phyloP scores from a whole-genome alignment of 257 asterid species.

The Solanum habrochaites region DNA sequence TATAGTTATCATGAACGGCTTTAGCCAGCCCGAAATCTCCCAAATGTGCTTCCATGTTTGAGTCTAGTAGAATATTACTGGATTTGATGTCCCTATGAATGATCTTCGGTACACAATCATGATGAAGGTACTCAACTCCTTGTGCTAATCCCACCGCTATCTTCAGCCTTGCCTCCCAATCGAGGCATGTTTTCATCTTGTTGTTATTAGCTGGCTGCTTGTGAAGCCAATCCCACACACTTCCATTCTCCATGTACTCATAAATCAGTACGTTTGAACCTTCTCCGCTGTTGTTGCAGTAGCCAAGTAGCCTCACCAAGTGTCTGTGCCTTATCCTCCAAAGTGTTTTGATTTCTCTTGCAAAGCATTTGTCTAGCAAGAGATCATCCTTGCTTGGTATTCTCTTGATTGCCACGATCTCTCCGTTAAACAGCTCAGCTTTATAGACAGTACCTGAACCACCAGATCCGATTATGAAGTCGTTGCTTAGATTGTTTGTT shows the following conservation, averaged over 20 bases:
- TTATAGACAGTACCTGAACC: slow-evolving; percentile 77
- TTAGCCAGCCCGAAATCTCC: slow-evolving; percentile 96
- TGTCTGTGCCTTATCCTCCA: slow-evolving; percentile 87
- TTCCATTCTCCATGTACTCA: slow-evolving; percentile 93
- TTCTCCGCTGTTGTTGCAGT: slow-evolving; percentile 52
- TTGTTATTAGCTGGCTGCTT: slow-evolving; percentile 27
- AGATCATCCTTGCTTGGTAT: slow-evolving; percentile 53
- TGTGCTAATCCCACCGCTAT: slow-evolving; percentile 82
- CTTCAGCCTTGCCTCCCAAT: slow-evolving; percentile 67
- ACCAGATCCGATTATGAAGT: slow-evolving; percentile 74
- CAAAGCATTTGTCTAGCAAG: slow-evolving; percentile 67
- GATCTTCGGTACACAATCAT: slow-evolving; percentile 86
- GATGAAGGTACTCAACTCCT: slow-evolving; percentile 89
- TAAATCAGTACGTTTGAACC: slow-evolving; percentile 68
- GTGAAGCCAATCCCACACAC: slow-evolving; percentile 86
- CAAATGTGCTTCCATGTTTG: slow-evolving; percentile 79
- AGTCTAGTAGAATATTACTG: slow-evolving; percentile 66
- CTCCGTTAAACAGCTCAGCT: slow-evolving; percentile 64
- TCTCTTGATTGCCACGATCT: slow-evolving; percentile 74
- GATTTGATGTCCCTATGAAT: slow-evolving; percentile 88
- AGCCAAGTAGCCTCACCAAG: slow-evolving; percentile 70
- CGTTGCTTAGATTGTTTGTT: slow-evolving; percentile 69
- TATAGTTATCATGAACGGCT: slow-evolving; percentile 32
- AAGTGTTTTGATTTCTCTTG: slow-evolving; percentile 78
- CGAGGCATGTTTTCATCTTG: slow-evolving; percentile 43